Base-by-base conservation (phyloP, 805 yeast species). In the Myxozyma mucilagina region DNA sequence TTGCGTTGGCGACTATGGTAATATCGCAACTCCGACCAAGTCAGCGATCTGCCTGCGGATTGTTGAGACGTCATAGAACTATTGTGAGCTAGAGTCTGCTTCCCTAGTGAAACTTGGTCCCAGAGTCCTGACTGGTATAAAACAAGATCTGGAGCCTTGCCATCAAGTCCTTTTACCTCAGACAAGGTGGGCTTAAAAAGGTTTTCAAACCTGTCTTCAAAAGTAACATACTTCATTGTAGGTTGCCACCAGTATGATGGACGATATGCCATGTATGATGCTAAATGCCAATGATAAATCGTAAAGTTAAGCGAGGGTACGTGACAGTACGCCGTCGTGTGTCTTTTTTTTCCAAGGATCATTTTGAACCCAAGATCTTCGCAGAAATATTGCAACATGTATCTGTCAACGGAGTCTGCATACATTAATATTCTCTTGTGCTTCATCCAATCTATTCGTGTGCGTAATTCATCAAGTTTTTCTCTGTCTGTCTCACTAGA, bases 231-330 rank as follows among this genome's bases (percentile, higher is more conserved):
- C 44, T 62, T 43, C 56, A 64, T 58, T 14, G 18, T 44, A n/a
- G 56, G 53, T 29, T 63, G 57, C 67, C 67, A 64, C 60, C 60
- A 64, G 58, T 66, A 62, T n/a, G 39, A 4, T 2, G 66, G 63
- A 10, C 63, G 65, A n/a, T 29, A 35, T 9, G 63, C 39, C 48
- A 38, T 54, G 48, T 54, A 34, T 4, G 63, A 57, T 24, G 67
- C 58, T n/a, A 62, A 39, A 36, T 64, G 67, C 67, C 67, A 64
- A 47, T 57, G 63, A 51, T 18, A 49, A 42, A 64, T 31, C 5
- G 67, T 64, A 50, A 61, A 42, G 43, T 64, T 64, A 24, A 64
- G 56, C 24, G 18, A 31, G 6, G 62, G 66, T 32, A 64, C 38
- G 14, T 35, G 7, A 58, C 67, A 64, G 38, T 41, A 29, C 16